Evolutionary conservation across 129 eudicot genomes (phyloP), one percentile per base, ranked within the genome.

Genomic region (Saposhnikovia divaricata): DNA sequence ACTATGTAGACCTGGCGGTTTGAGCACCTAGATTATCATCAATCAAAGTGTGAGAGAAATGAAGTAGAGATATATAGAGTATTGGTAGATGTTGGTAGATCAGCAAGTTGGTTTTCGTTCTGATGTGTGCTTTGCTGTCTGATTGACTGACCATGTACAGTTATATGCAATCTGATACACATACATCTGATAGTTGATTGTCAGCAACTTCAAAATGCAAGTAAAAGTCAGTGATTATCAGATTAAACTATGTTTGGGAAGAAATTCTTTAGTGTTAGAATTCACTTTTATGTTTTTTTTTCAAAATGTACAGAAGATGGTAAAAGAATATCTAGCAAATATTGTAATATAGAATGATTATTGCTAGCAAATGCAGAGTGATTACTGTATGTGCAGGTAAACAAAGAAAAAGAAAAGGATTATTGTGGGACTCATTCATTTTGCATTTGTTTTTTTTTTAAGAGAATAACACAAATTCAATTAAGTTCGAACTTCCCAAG

Each of bases 81-180:
- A 47, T 84, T 51, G 77, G 81, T 88, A 83, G 85, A 81, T 79
- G 83, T 86, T 61, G 84, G 82, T 82, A 75, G 87, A 80, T 51
- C 81, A 19, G 71, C 68, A 80, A 78, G 74, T 81, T 77, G 84
- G 83, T 81, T 82, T 83, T 78, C 39, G 39, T 86, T 87, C 63
- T 86, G 76, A 61, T 82, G 82, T 75, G 83, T 83, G 86, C 87
- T 85, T 81, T 65, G 87, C 83, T 85, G 83, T 83, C 82, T 63
- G 83, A 87, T 79, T 80, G 80, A 84, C 92, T 86, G 89, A 88
- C 90, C 80, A 82, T 75, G 87, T 77, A 91, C 82, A 85, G 80
- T 80, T 34, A 77, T 39, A 59, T 84, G 89, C n/a, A n/a, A n/a
- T n/a, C 86, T 82, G 82, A 83, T 86, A 82, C 77, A 77, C 81